These are phyloP conservation scores for Endoconidiophora polonica DNA, from an alignment of 2,329 filamentous ascomycete species.

Conservation along the genomic window DNA sequence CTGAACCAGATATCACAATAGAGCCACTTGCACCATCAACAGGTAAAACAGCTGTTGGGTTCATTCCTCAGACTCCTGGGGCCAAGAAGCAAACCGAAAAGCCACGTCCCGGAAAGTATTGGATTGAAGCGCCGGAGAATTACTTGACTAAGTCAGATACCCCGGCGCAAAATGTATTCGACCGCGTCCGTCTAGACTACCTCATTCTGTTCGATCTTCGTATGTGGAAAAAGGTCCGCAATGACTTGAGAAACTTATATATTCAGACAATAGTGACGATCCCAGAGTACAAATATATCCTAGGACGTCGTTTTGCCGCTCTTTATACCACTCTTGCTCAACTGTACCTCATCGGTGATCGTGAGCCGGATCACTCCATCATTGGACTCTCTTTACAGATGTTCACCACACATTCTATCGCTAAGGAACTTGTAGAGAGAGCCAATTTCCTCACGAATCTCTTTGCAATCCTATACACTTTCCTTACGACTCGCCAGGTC, in stretches of 20 bases:
- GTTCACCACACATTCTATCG: conserved; percentile 91
- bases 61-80: conserved; percentile 64
- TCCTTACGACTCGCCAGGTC: conserved; percentile 88
- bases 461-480: conserved; percentile 93
- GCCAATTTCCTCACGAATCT: conserved; percentile 93
- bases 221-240: conserved; percentile 91
- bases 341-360: conserved; percentile 85
- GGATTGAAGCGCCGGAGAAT: conserved; percentile 62
- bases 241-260: conserved; percentile 80
- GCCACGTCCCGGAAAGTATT: conserved; percentile 55
- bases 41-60: conserved; percentile 47
- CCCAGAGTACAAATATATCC: conserved; percentile 84
- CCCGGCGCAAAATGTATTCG: conserved; percentile 71
- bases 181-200: conserved; percentile 81
- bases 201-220: conserved; percentile 86
- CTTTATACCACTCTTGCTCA: conserved; percentile 89
- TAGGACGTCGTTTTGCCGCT: conserved; percentile 85
- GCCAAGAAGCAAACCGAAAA: conserved; percentile 26
- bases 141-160: conserved; percentile 49
- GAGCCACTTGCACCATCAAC: conserved; percentile 15
- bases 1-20: conserved; percentile 45
- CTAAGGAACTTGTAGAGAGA: conserved; percentile 81
- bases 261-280: conserved; percentile 93
- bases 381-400: conserved; percentile 96
- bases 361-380: conserved; percentile 94